phyloP scores from a whole-genome alignment of 352 stramenopile genomes.

The Phytophthora pini region DNA sequence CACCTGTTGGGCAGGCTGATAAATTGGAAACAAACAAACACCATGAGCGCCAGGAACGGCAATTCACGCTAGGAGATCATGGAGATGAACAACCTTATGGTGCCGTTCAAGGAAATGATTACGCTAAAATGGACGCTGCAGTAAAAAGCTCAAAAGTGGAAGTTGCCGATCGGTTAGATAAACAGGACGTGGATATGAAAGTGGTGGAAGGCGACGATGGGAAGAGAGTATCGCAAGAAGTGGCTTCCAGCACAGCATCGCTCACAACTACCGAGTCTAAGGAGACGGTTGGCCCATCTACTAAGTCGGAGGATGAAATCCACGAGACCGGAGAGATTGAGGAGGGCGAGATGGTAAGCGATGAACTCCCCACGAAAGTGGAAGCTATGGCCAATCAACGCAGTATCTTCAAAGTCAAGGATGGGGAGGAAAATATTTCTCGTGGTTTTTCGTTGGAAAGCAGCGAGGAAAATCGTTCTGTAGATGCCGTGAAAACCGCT shows the following conservation, averaged over 20 bases:
- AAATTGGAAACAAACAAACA: background rate
- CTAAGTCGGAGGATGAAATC: no score
- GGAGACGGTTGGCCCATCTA: background rate
- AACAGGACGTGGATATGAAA: conserved; percentile 26
- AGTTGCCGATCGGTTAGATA: conserved; percentile 1
- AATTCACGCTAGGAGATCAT: background rate
- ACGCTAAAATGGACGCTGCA: conserved; percentile 16
- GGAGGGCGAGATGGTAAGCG: conserved; percentile 36
- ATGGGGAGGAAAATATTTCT: background rate
- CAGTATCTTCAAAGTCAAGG: conserved; percentile 2
- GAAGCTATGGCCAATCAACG: background rate
- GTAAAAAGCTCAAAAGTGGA: conserved; percentile 10
- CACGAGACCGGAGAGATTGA: conserved; percentile 23
- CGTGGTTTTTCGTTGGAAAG: background rate
- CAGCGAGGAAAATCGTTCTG: conserved; percentile 8
- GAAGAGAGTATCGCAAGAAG: background rate
- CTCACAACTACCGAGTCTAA: background rate
- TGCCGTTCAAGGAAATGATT: conserved; percentile 6
- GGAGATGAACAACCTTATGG: background rate
- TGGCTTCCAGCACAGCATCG: background rate
- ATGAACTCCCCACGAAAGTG: conserved; percentile 6
- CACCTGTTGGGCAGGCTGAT: conserved; percentile 1
- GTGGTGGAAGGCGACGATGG: conserved; percentile 4
- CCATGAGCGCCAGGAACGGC: background rate
- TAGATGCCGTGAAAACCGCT: conserved; percentile 1